These are phyloP conservation scores for Bromus sterilis DNA, from an alignment of 176 grass and related monocot genomes.

Conservation along the genomic window DNA sequence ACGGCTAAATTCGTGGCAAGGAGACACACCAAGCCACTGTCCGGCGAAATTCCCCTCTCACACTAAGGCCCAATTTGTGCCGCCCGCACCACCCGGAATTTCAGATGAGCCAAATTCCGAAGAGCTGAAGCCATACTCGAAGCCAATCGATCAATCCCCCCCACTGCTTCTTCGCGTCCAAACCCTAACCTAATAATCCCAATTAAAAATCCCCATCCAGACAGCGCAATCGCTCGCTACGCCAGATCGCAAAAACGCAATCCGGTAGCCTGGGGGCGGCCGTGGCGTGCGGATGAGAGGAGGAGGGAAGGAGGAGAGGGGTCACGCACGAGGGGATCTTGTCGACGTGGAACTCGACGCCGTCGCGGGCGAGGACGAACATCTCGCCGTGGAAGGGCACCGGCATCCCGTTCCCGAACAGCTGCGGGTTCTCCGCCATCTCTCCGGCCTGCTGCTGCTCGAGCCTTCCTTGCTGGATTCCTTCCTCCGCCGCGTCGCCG, in stretches of 20 bases:
- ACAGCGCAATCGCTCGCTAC: neutral
- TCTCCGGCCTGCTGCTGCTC: neutral
- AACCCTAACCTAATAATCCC: neutral
- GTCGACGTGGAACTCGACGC: constrained; percentile 95
- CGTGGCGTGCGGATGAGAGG: no score
- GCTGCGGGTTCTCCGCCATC: constrained; percentile 95
- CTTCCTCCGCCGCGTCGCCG: neutral
- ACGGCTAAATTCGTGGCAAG: neutral
- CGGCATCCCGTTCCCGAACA: constrained; percentile 83
- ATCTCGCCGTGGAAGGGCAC: constrained; percentile 87
- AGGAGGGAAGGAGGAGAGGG: neutral
- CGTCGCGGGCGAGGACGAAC: constrained; percentile 88
- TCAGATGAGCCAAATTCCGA: neutral
- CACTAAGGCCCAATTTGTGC: neutral
- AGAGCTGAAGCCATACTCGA: neutral
- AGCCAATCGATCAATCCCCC: neutral
- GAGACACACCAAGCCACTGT: neutral
- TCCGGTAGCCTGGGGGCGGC: no score
- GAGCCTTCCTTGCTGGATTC: neutral
- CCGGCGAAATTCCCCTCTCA: neutral
- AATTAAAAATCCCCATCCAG: neutral
- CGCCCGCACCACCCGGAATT: neutral
- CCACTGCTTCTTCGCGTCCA: neutral
- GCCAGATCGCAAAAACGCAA: neutral
- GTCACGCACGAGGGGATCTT: constrained; percentile 76